Evolutionary conservation across 306 rosid genomes (phyloP).

Genomic region (Pyrus communis): DNA sequence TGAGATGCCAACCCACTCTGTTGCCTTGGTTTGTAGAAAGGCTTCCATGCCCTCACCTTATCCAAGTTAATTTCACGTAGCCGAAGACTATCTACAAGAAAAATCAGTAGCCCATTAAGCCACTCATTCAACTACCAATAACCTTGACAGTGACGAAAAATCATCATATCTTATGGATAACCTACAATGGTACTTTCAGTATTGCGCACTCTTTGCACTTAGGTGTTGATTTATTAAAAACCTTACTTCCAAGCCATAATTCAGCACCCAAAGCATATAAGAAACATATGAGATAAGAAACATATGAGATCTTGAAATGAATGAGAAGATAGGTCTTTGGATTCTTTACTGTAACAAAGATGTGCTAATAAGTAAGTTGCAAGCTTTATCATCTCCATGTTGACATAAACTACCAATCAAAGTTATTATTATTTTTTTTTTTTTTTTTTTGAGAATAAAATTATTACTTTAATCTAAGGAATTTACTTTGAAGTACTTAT

Average conservation of each 20-base stretch:
- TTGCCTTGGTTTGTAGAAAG: conserved; percentile 58
- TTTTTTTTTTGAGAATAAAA: no score
- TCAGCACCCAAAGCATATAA: background rate
- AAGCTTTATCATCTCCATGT: conserved; percentile 1
- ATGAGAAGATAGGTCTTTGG: background rate
- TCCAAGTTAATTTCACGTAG: conserved; percentile 83
- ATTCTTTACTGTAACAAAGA: background rate
- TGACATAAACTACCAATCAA: background rate
- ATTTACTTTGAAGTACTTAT: conserved; percentile 1
- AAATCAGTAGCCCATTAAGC: conserved; percentile 15
- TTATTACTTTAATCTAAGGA: background rate
- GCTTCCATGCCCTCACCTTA: conserved; percentile 81
- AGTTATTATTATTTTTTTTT: no score
- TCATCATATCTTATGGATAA: background rate
- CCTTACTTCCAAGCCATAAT: background rate
- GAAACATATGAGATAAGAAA: background rate
- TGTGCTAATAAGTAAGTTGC: background rate
- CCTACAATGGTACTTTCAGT: background rate
- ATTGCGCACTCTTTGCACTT: background rate
- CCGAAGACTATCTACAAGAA: conserved; percentile 52
- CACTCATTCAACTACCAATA: conserved; percentile 1
- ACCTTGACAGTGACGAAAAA: background rate
- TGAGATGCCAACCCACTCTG: conserved; percentile 44
- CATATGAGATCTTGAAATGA: background rate
- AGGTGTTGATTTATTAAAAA: background rate